Evolutionary conservation across 192 early-diverging fungal species (phyloP).

Genomic region (Coemansia sp.): DNA sequence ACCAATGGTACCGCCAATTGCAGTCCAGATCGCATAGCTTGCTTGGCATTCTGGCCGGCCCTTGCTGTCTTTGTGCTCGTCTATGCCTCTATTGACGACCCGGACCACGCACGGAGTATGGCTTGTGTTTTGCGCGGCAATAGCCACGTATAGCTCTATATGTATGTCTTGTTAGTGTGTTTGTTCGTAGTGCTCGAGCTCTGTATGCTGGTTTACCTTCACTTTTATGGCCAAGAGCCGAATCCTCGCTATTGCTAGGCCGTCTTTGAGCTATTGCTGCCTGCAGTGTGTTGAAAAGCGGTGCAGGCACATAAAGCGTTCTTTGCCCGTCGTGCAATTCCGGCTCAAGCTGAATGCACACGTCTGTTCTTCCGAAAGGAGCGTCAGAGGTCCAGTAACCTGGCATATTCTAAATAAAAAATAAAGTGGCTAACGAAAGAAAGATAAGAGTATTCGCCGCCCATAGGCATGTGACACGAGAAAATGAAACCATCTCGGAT

Average conservation of each 20-base stretch:
- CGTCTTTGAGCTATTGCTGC: slow-evolving; percentile 18
- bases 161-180: background rate
- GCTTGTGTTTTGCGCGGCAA: background rate
- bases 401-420: slow-evolving; percentile 20
- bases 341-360: slow-evolving; percentile 19
- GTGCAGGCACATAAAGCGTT: slow-evolving; percentile 13
- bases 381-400: slow-evolving; percentile 49
- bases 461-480: background rate
- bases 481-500: background rate
- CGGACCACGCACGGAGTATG: slow-evolving; percentile 9
- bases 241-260: background rate
- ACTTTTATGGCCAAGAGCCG: background rate
- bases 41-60: slow-evolving; percentile 16
- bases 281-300: slow-evolving; percentile 12
- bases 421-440: background rate
- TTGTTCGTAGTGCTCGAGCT: too few relatives aligned
- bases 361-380: slow-evolving; percentile 33
- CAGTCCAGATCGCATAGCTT: slow-evolving; percentile 6
- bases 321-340: background rate
- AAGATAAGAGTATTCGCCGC: background rate
- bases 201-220: slow-evolving; percentile 1
- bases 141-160: slow-evolving; percentile 7
- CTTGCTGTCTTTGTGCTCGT: background rate
- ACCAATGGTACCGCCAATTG: slow-evolving; percentile 1
- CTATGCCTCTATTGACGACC: background rate